phyloP scores from a whole-genome alignment of 768 basidiomycete genomes.

The Lactifluus volemus region DNA sequence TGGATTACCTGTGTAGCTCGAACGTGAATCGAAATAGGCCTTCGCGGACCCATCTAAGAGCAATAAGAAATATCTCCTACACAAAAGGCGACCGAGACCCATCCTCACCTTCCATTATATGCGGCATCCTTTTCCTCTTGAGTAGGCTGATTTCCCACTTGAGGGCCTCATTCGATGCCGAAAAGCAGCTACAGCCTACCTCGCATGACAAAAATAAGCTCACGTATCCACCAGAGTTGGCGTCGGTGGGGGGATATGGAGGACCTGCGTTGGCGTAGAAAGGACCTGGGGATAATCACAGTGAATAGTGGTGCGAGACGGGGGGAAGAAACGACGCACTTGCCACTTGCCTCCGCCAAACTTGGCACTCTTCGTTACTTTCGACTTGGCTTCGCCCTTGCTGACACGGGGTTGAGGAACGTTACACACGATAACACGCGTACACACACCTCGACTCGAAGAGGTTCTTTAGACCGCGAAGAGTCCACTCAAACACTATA shows the following conservation, averaged over 20 bases:
- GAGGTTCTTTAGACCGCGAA: constrained; percentile 57
- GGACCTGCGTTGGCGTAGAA: constrained; percentile 80
- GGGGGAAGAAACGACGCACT: constrained; percentile 29
- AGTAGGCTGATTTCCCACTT: constrained; percentile 48
- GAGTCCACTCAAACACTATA: constrained; percentile 69
- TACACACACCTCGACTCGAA: constrained; percentile 58
- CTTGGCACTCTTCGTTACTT: constrained; percentile 63
- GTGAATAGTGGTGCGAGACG: constrained; percentile 13
- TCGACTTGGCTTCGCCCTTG: constrained; percentile 71
- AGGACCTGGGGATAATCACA: constrained; percentile 42
- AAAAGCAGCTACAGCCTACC: constrained; percentile 34
- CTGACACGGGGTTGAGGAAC: constrained; percentile 23
- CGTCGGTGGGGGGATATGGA: constrained; percentile 17
- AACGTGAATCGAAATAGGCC: constrained; percentile 83
- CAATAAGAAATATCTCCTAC: not conserved
- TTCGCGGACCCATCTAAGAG: constrained; percentile 67
- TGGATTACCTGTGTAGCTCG: constrained; percentile 58
- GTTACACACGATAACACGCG: constrained; percentile 13
- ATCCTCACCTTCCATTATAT: constrained; percentile 45
- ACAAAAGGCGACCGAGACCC: not conserved
- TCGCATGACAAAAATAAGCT: constrained; percentile 79
- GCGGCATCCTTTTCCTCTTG: constrained; percentile 63
- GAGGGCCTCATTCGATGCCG: not conserved
- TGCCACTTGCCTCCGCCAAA: constrained; percentile 78
- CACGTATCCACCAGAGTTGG: constrained; percentile 46